A percentile compares a stretch with the other conserved stretches of the same genome.
Evolutionary conservation across 495 filamentous ascomycete genomes (phyloP).

Genomic region (Podospora fimiseda): DNA sequence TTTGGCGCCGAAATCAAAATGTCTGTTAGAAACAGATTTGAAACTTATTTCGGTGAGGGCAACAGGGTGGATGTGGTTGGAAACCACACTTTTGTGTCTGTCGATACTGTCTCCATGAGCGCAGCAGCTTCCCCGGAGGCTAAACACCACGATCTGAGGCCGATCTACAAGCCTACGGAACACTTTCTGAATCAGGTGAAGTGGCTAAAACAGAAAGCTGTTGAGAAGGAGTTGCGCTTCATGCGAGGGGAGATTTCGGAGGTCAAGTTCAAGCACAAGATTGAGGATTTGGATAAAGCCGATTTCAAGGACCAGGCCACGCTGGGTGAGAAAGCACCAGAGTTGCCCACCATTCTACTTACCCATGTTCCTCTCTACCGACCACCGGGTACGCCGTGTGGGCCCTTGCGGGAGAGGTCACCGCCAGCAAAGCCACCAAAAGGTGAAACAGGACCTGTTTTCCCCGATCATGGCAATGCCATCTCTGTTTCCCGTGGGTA

Average conservation of each 20-base stretch:
- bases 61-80: slow-evolving; percentile 85
- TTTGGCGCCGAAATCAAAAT: slow-evolving; percentile 79
- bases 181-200: slow-evolving; percentile 67
- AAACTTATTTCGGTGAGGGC: slow-evolving; percentile 80
- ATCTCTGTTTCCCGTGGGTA: slow-evolving; percentile 71
- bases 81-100: slow-evolving; percentile 90
- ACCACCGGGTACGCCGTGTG: slow-evolving; percentile 73
- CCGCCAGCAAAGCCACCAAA: slow-evolving; percentile 60
- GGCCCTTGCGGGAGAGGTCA: slow-evolving; percentile 76
- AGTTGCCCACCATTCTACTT: slow-evolving; percentile 78
- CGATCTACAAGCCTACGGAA: slow-evolving; percentile 67
- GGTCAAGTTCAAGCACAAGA: slow-evolving; percentile 45
- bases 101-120: slow-evolving; percentile 83
- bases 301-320: slow-evolving; percentile 35
- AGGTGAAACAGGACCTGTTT: slow-evolving; percentile 44
- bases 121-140: slow-evolving; percentile 46
- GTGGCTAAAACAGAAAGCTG: slow-evolving; percentile 43
- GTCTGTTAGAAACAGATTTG: slow-evolving; percentile 72
- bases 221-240: slow-evolving; percentile 48
- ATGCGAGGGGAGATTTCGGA: slow-evolving; percentile 45
- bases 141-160: slow-evolving; percentile 39
- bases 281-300: slow-evolving; percentile 41
- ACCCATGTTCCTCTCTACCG: slow-evolving; percentile 90
- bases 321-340: slow-evolving; percentile 32
- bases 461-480: slow-evolving; percentile 70